These are phyloP conservation scores for Apiotrichum montevideense DNA, from an alignment of 1,284 basidiomycete species.

Conservation along the genomic window DNA sequence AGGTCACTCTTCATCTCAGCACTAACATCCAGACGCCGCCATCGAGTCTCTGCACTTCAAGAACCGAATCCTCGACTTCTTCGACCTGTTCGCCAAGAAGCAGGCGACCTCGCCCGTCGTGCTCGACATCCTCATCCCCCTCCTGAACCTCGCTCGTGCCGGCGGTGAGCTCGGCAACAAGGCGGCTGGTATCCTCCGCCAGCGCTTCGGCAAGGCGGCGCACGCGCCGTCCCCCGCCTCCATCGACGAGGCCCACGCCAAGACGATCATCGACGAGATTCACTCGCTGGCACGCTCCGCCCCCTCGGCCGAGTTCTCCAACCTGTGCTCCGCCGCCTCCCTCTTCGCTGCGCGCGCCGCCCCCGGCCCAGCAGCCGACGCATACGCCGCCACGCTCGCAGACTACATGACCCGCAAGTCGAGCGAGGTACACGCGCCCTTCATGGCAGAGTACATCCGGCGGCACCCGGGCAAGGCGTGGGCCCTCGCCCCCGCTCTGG, in stretches of 20 bases:
- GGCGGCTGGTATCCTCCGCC: constrained; percentile 68
- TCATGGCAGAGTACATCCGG: constrained; percentile 73
- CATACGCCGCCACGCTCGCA: constrained; percentile 63
- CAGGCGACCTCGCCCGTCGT: constrained; percentile 64
- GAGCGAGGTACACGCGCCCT: constrained; percentile 64
- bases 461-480: constrained; percentile 65
- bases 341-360: constrained; percentile 65
- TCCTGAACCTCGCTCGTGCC: constrained; percentile 65
- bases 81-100: constrained; percentile 74
- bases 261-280: constrained; percentile 58
- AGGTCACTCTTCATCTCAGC: neutral
- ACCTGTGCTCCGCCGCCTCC: constrained; percentile 63
- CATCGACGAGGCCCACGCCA: constrained; percentile 47
- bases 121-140: constrained; percentile 64
- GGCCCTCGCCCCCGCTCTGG: constrained; percentile 57
- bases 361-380: constrained; percentile 26
- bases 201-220: constrained; percentile 62
- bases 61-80: constrained; percentile 84
- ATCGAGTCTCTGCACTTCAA: constrained; percentile 85
- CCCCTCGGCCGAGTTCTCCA: constrained; percentile 57
- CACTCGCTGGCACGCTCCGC: constrained; percentile 69
- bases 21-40: constrained; percentile 28
- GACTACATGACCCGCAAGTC: constrained; percentile 79
- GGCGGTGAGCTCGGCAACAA: constrained; percentile 73
- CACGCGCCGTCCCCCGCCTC: constrained; percentile 45